These are phyloP conservation scores for Hypoxylon lenormandii DNA, from an alignment of 495 filamentous ascomycete genomes.

Conservation along the genomic window DNA sequence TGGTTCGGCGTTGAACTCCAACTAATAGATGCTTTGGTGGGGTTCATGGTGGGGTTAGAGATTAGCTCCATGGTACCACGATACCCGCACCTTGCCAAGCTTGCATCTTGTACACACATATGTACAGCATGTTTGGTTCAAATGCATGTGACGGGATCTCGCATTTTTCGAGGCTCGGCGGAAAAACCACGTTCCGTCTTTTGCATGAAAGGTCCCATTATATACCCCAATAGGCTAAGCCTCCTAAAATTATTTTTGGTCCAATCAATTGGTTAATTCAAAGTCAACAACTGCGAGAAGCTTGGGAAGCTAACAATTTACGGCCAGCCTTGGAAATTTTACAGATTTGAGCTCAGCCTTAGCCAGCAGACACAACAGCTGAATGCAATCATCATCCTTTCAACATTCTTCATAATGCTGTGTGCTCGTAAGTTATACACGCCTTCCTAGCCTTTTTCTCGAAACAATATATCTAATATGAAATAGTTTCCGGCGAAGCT, in stretches of 20 bases:
- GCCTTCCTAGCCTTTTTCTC: background rate
- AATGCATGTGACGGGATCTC: slow-evolving; percentile 3
- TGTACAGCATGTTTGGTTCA: slow-evolving; percentile 1
- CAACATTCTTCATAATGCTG: slow-evolving; percentile 40
- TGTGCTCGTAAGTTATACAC: slow-evolving; percentile 45
- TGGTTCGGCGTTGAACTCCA: background rate
- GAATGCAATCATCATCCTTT: slow-evolving; percentile 10
- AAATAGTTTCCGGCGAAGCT: slow-evolving; percentile 92
- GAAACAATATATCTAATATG: slow-evolving; percentile 14
- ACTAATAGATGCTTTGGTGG: background rate
- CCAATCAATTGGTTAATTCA: slow-evolving; percentile 23
- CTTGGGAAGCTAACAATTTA: slow-evolving; percentile 17
- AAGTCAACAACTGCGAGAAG: slow-evolving; percentile 42
- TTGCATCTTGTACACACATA: background rate
- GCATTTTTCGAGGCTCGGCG: slow-evolving; percentile 2
- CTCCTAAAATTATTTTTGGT: background rate
- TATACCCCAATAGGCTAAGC: no score
- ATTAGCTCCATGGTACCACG: background rate
- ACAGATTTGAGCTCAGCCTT: slow-evolving; percentile 25
- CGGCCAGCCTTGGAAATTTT: slow-evolving; percentile 33
- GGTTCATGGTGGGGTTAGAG: background rate
- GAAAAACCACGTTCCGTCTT: background rate
- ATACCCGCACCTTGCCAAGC: background rate
- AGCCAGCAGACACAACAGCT: slow-evolving; percentile 14
- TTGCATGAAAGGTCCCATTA: background rate